phyloP scores from a whole-genome alignment of 2,329 filamentous ascomycete species.

The Calycina marina region DNA sequence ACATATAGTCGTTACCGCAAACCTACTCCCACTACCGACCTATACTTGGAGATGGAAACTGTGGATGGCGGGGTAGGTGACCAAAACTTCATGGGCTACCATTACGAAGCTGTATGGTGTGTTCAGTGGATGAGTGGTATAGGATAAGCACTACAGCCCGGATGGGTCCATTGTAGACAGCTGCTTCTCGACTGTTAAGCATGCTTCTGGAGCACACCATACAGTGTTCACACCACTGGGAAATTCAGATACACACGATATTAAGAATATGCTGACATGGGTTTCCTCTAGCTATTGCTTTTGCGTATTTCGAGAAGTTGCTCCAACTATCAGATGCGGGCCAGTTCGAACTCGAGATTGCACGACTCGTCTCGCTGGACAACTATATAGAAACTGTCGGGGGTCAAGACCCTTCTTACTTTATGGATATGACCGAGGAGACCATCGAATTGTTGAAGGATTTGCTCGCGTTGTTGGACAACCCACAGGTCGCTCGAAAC shows the following conservation, averaged over 20 bases:
- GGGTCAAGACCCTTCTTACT: slow-evolving; percentile 54
- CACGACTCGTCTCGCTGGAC: slow-evolving; percentile 57
- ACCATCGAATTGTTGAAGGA: slow-evolving; percentile 53
- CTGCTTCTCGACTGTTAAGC: too few species aligned
- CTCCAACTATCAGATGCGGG: slow-evolving; percentile 49
- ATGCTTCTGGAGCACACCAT: too few species aligned
- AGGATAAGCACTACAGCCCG: too few species aligned
- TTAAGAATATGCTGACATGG: too few species aligned
- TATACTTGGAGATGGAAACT: slow-evolving; percentile 86
- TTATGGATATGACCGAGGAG: slow-evolving; percentile 73
- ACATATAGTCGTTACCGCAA: slow-evolving; percentile 54
- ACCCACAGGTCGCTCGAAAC: slow-evolving; percentile 33
- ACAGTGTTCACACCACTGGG: too few species aligned
- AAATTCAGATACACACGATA: too few species aligned
- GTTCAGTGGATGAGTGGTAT: too few species aligned
- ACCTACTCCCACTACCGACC: slow-evolving; percentile 80
- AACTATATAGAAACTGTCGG: slow-evolving; percentile 57
- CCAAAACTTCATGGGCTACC: slow-evolving; percentile 4
- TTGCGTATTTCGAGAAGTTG: slow-evolving; percentile 82
- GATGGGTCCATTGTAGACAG: too few species aligned
- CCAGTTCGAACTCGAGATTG: slow-evolving; percentile 55
- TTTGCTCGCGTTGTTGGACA: slow-evolving; percentile 40
- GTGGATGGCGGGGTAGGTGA: slow-evolving; percentile 84
- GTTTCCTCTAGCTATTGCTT: slow-evolving; percentile 58
- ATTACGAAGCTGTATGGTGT: too few species aligned